Evolutionary conservation across 1,139 yeast genomes (phyloP), one percentile per base, ranked within the genome.

Genomic region (Protomyces inouyei): DNA sequence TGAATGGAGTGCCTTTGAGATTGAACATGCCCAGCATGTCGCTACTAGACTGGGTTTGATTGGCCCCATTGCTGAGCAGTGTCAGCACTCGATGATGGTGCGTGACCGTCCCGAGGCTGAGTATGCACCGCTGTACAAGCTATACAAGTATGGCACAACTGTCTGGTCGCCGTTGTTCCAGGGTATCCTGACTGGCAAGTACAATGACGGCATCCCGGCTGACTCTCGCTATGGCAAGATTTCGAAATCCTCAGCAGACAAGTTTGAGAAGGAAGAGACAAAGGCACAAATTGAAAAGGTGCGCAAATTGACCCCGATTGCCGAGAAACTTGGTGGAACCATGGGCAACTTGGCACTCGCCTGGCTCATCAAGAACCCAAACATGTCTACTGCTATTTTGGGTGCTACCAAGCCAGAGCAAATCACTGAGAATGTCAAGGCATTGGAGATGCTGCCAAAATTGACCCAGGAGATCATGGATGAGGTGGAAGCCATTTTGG

Each of bases 391-490:
- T 12, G 69, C 75, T 48, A 74, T 76, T 59, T 70, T 72, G 36
- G 78, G 78, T 38, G 77, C 77, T 4, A 70, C 74, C 28, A 70
- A 68, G 52, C 73, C 73, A 3, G 73, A 73, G 57, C 78, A 76
- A 67, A 65, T 76, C 52, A 70, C 69, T 32, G 72, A 71, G 61
- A 76, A 75, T 64, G 67, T 75, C 64, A 68, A 72, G 65, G 75
- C 77, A 5, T 70, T 75, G 57, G 71, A 73, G 56, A 70, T 73
- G 10, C 70, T 75, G 53, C 72, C 72, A 28, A 69, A 69, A 67
- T 67, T 76, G 56, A 73, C 75, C 6, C 71, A 70, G 18, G 75
- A 72, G 43, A 67, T 71, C n/a, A 63, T 73, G 43, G 71, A 68
- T 37, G 69, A 69, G 64, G 71, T 76, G 55, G 77, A 76, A 55